These are phyloP conservation scores for Paraconiothyrium sp. DNA, from an alignment of 2,329 filamentous ascomycete genomes.

Conservation along the genomic window DNA sequence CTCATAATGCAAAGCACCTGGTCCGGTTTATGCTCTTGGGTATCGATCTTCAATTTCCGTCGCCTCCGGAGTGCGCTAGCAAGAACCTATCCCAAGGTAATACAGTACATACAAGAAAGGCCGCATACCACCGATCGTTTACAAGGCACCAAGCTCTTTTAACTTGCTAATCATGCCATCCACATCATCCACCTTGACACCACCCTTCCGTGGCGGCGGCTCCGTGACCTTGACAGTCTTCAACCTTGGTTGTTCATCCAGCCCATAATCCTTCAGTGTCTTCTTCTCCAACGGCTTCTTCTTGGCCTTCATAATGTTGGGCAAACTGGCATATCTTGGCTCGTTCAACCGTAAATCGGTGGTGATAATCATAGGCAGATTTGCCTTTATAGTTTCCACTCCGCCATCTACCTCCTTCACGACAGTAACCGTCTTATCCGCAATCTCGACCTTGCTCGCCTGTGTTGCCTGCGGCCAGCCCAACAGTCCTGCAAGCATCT, in stretches of 20 bases:
- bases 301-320: conserved; percentile 99
- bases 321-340: conserved; percentile 92
- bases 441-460: conserved; percentile 83
- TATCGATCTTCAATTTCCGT: conserved; percentile 7
- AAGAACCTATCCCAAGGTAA: conserved; percentile 19
- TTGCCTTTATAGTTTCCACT: conserved; percentile 85
- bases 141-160: conserved; percentile 95
- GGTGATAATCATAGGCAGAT: conserved; percentile 92
- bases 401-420: conserved; percentile 95
- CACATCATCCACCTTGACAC: conserved; percentile 96
- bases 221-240: conserved; percentile 93
- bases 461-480: conserved; percentile 96
- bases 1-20: not conserved
- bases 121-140: conserved; percentile 33
- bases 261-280: conserved; percentile 77
- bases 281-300: conserved; percentile 99
- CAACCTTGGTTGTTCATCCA: conserved; percentile 77
- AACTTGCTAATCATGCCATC: conserved; percentile 92
- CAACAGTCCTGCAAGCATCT: conserved; percentile 94
- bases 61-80: conserved; percentile 10
- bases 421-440: conserved; percentile 76
- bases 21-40: not conserved
- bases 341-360: conserved; percentile 95
- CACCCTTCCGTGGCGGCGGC: conserved; percentile 86
- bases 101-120: conserved; percentile 28